Conservation (phyloP, 768 basidiomycete genomes). For the Leccinum boreale region DNA sequence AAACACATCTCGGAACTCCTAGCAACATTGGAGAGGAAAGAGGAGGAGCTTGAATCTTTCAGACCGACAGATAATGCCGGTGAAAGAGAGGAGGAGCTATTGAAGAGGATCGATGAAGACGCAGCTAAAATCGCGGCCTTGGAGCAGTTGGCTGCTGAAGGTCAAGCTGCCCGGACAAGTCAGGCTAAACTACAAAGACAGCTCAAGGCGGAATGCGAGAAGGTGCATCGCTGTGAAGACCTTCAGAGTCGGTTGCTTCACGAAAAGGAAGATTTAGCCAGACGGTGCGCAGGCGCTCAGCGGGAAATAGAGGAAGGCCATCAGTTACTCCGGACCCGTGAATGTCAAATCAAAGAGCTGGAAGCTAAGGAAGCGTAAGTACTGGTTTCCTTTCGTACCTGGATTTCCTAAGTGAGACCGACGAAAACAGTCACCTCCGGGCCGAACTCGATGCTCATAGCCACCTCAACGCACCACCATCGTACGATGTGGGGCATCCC, state of each 20-base stretch:
- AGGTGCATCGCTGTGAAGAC: constrained; percentile 39
- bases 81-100: constrained; percentile 56
- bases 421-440: constrained; percentile 17
- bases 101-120: constrained; percentile 70
- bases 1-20: constrained; percentile 44
- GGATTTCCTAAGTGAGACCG: background rate
- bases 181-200: constrained; percentile 37
- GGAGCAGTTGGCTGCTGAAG: constrained; percentile 45
- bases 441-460: constrained; percentile 13
- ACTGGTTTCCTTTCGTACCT: background rate
- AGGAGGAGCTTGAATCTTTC: constrained; percentile 54
- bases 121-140: constrained; percentile 61
- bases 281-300: constrained; percentile 40
- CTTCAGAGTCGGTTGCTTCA: constrained; percentile 43
- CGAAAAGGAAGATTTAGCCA: constrained; percentile 52
- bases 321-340: constrained; percentile 18
- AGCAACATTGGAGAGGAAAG: constrained; percentile 48
- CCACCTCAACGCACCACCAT: background rate
- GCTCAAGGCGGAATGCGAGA: constrained; percentile 42
- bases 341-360: constrained; percentile 24
- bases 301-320: constrained; percentile 29
- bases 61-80: constrained; percentile 37
- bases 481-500: background rate
- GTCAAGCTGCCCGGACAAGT: constrained; percentile 30
- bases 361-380: constrained; percentile 28